phyloP scores from a whole-genome alignment of 2,329 filamentous ascomycete genomes.

The Cercospora sp. region DNA sequence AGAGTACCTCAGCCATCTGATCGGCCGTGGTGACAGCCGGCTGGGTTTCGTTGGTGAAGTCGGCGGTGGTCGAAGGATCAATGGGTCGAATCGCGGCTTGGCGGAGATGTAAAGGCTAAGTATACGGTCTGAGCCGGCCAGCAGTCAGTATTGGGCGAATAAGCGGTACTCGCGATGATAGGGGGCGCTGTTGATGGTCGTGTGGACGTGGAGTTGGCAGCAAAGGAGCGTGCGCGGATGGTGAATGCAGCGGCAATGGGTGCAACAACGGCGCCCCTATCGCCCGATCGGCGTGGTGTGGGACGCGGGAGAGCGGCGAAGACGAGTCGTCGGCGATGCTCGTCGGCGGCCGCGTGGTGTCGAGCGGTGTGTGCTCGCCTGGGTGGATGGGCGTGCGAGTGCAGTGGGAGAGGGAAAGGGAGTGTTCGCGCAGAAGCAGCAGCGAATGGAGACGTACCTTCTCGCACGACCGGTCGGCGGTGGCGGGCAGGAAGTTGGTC shows the following conservation, averaged over 20 bases:
- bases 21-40: constrained; percentile 29
- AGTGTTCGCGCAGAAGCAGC: not conserved
- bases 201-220: constrained; percentile 3
- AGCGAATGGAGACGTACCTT: constrained; percentile 6
- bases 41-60: constrained; percentile 1
- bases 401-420: not conserved
- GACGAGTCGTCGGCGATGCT: not conserved
- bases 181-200: constrained; percentile 19
- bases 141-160: constrained; percentile 34
- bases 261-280: constrained; percentile 12
- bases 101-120: constrained; percentile 22
- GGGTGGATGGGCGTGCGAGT: not conserved
- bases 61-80: constrained; percentile 20
- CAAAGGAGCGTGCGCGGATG: constrained; percentile 13
- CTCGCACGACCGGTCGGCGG: not conserved
- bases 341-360: constrained; percentile 1
- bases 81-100: constrained; percentile 25
- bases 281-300: not conserved
- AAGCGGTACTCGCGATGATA: constrained; percentile 23
- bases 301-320: constrained; percentile 1
- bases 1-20: constrained; percentile 49
- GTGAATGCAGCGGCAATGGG: constrained; percentile 5
- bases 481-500: not conserved
- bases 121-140: constrained; percentile 37
- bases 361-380: not conserved